Base-by-base conservation (phyloP, 495 filamentous ascomycete genomes). In the Rhypophila decipiens region DNA sequence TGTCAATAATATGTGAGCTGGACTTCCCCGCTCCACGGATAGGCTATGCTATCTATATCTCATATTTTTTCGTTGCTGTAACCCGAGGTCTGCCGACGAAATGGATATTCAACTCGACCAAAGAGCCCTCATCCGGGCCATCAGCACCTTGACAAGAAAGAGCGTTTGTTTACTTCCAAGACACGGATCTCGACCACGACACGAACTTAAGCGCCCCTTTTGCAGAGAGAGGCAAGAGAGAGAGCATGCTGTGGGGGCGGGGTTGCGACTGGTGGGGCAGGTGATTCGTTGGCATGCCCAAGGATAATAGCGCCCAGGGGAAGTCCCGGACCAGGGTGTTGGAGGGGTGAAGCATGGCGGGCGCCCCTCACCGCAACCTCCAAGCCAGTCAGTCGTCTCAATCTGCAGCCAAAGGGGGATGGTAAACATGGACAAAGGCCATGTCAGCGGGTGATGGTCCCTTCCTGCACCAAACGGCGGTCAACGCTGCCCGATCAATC, bases 401-500 rank as follows among this genome's bases (percentile, higher is more conserved):
- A 44, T 24, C n/a, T 44, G 42, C 42, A 41, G n/a, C n/a, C n/a
- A n/a, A 41, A 29, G 11, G 18, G 35, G 33, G 31, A 31, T 24
- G 33, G 13, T 31, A 31, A 37, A 29, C 34, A 22, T 22, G 44
- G 17, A 46, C 42, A 31, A n/a, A n/a, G n/a, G n/a, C n/a, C n/a
- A n/a, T 44, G 39, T 42, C 31, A 34, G 27, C 43, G 11, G 21
- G n/a, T 43, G 15, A n/a, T n/a, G 35, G 29, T 42, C 13, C 31
- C 23, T 37, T 24, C 22, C 41, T 46, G 47, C 43, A 46, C 19
- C n/a, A 20, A 51, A 38, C 44, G 46, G 53, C 53, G 49, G 48
- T 50, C 49, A 55, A 51, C 29, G 48, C 39, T 56, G 53, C 53
- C 53, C 44, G 44, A 56, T 49, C 37, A 38, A n/a, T n/a, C 18